Evolutionary conservation across 495 filamentous ascomycete genomes (phyloP).

Genomic region (Penicillium paradoxum): DNA sequence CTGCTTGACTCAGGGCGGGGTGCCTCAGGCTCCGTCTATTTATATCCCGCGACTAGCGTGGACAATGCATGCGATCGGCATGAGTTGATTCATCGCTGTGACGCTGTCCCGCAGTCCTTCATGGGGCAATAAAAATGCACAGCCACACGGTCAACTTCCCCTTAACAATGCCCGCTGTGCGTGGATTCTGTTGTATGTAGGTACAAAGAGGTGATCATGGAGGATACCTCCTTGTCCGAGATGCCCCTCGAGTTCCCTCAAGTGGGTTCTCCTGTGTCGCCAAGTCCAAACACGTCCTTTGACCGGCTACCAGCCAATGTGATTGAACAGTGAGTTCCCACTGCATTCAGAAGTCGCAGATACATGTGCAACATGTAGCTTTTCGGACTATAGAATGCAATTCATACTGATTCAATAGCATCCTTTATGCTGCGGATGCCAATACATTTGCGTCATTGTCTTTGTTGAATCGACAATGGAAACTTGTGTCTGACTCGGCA

Average conservation of each 20-base stretch:
- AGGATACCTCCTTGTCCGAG: slow-evolving; percentile 18
- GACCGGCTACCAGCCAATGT: slow-evolving; percentile 23
- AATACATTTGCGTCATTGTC: slow-evolving; percentile 78
- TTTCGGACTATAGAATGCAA: neutral
- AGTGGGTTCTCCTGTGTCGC: neutral
- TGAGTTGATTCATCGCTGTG: neutral
- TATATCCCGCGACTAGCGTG: slow-evolving; percentile 1
- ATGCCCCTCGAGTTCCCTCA: slow-evolving; percentile 5
- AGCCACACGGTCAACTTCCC: slow-evolving; percentile 19
- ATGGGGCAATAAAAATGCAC: slow-evolving; percentile 13
- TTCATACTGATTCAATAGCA: slow-evolving; percentile 43
- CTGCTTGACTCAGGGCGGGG: too few relatives aligned
- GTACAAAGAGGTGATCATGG: slow-evolving; percentile 23
- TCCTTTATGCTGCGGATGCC: slow-evolving; percentile 67
- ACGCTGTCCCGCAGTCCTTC: slow-evolving; percentile 7
- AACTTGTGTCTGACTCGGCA: slow-evolving; percentile 62
- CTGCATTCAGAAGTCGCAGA: neutral
- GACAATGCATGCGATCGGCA: slow-evolving; percentile 5
- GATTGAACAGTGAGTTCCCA: slow-evolving; percentile 26
- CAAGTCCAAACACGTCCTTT: slow-evolving; percentile 6
- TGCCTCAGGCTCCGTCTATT: slow-evolving; percentile 4
- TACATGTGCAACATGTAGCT: neutral
- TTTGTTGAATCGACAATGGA: slow-evolving; percentile 77
- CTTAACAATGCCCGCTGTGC: slow-evolving; percentile 2
- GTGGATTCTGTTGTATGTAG: slow-evolving; percentile 18